Percentiles rank a stretch among this genome's conserved stretches.
phyloP scores from a whole-genome alignment of 2,329 filamentous ascomycete genomes.

The Penicillium sp. region DNA sequence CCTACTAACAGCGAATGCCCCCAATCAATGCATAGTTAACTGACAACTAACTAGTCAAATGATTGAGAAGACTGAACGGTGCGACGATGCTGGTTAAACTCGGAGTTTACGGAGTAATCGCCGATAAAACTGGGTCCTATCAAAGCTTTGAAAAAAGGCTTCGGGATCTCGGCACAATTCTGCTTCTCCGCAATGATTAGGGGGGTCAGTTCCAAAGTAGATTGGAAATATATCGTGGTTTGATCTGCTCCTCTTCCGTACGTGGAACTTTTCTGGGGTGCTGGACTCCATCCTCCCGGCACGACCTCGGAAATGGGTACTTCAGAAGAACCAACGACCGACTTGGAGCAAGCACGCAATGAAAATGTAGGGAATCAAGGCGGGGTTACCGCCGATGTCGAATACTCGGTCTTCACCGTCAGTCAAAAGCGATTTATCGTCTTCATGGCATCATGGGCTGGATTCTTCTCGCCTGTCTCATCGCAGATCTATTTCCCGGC shows the following conservation, averaged over 20 bases:
- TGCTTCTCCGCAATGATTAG: constrained; percentile 10
- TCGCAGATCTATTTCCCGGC: constrained; percentile 46
- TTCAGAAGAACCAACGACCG: not conserved
- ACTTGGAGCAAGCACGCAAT: constrained; percentile 7
- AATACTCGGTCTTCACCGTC: constrained; percentile 33
- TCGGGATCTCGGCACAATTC: constrained; percentile 21
- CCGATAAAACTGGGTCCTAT: not conserved
- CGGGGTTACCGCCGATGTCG: constrained; percentile 16
- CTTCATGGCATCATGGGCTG: constrained; percentile 29
- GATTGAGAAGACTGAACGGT: too few species aligned
- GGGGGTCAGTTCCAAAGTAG: not conserved
- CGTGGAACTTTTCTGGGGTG: not conserved
- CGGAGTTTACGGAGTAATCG: constrained; percentile 3
- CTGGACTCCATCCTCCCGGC: not conserved
- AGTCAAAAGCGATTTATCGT: constrained; percentile 28
- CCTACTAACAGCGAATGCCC: too few species aligned
- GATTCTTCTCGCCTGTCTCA: constrained; percentile 45
- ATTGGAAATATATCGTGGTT: not conserved
- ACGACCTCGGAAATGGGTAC: constrained; percentile 5
- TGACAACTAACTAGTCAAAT: too few species aligned
- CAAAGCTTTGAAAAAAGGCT: constrained; percentile 1
- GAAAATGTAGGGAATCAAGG: constrained; percentile 6
- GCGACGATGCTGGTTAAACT: not conserved
- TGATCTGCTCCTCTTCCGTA: not conserved
- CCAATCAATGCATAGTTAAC: too few species aligned